Evolutionary conservation across 2,329 filamentous ascomycete species (phyloP).

Genomic region (Apiospora aurea): DNA sequence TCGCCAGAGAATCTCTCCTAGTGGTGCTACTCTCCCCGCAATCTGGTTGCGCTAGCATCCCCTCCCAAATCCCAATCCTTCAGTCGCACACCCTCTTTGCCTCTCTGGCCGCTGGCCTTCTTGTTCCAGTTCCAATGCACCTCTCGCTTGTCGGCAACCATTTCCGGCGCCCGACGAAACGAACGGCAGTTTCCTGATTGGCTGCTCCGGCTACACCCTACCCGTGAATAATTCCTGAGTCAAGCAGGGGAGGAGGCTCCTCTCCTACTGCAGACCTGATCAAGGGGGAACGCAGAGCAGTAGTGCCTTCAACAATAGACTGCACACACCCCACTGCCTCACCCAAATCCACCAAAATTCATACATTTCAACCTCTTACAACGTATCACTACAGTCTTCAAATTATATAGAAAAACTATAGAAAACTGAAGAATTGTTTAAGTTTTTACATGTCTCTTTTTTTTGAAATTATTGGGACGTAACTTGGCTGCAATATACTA

Average conservation of each 20-base stretch:
- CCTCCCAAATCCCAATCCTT: background rate
- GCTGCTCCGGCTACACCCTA: background rate
- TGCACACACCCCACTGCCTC: too few relatives aligned
- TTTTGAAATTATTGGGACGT: too few relatives aligned
- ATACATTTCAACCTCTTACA: too few relatives aligned
- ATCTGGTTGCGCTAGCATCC: background rate
- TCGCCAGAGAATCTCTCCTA: background rate
- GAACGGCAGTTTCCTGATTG: slow-evolving; percentile 20
- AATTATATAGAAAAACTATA: too few relatives aligned
- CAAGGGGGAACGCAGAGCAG: too few relatives aligned
- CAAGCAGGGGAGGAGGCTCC: background rate
- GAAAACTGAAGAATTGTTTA: too few relatives aligned
- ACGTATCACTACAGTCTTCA: too few relatives aligned
- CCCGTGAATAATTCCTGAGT: slow-evolving; percentile 17
- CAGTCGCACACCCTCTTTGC: background rate
- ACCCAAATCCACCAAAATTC: too few relatives aligned
- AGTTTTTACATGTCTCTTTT: too few relatives aligned
- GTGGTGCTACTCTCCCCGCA: slow-evolving; percentile 15
- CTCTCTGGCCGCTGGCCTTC: background rate
- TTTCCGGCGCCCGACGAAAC: slow-evolving; percentile 6
- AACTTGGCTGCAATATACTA: too few relatives aligned
- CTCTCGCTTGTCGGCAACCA: slow-evolving; percentile 1
- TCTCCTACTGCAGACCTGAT: slow-evolving; percentile 4
- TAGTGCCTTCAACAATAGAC: too few relatives aligned
- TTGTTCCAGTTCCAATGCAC: background rate